phyloP scores from a whole-genome alignment of 2,329 filamentous ascomycete genomes.

The Aspergillus persii region DNA sequence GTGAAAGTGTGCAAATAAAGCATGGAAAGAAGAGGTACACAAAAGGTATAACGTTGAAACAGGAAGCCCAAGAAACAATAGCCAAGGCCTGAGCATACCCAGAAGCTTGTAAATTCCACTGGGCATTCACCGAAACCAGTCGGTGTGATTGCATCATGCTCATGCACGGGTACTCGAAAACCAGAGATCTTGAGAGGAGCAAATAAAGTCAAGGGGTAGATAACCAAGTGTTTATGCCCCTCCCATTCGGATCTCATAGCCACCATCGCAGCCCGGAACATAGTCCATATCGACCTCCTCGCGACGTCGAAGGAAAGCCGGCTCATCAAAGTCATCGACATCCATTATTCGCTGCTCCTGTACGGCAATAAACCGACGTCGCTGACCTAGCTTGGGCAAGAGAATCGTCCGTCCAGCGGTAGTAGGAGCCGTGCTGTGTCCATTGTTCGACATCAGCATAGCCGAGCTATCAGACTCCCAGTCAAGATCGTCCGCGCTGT shows the following conservation, averaged over 20 bases:
- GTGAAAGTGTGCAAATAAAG: background rate
- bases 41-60: background rate
- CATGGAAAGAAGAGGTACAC: background rate
- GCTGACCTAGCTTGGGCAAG: slow-evolving; percentile 30
- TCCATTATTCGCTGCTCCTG: slow-evolving; percentile 25
- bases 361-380: slow-evolving; percentile 22
- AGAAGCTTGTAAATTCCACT: background rate
- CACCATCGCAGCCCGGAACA: background rate
- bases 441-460: background rate
- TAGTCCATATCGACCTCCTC: slow-evolving; percentile 40
- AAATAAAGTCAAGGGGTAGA: too few species aligned
- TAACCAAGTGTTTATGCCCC: slow-evolving; percentile 24
- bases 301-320: slow-evolving; percentile 42
- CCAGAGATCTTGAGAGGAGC: background rate
- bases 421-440: slow-evolving; percentile 16
- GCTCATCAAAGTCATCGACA: slow-evolving; percentile 46
- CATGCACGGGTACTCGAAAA: background rate
- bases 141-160: background rate
- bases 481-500: slow-evolving; percentile 24
- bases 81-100: background rate
- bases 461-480: background rate
- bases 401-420: slow-evolving; percentile 31
- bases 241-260: slow-evolving; percentile 32
- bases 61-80: background rate
- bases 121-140: slow-evolving; percentile 6